Conservation (phyloP, 495 filamentous ascomycete species). For the Penicillium herquei region DNA sequence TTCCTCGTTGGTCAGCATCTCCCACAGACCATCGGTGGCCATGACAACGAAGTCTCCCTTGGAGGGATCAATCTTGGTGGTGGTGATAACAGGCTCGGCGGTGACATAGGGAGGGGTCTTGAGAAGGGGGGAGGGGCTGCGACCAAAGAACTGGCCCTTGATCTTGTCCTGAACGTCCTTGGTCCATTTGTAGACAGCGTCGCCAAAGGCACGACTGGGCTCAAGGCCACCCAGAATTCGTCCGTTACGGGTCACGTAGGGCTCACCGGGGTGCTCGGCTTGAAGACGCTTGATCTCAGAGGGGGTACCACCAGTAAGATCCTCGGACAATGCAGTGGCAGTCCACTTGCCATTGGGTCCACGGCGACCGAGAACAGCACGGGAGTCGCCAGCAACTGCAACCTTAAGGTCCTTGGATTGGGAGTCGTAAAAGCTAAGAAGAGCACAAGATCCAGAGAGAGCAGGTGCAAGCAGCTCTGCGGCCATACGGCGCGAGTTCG, state of each 20-base stretch:
- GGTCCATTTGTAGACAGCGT: conserved; percentile 96
- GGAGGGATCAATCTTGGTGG: conserved; percentile 87
- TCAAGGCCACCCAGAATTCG: conserved; percentile 90
- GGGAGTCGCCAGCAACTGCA: conserved; percentile 91
- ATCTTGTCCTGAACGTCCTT: conserved; percentile 77
- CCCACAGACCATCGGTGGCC: conserved; percentile 97
- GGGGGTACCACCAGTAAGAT: conserved; percentile 86
- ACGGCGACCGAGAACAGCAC: conserved; percentile 86
- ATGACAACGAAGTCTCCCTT: conserved; percentile 95
- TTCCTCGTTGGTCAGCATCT: conserved; percentile 99
- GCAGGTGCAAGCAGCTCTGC: conserved; percentile 92
- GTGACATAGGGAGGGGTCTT: conserved; percentile 97
- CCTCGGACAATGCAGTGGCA: conserved; percentile 81
- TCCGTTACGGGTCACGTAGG: conserved; percentile 78
- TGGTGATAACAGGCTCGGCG: conserved; percentile 91
- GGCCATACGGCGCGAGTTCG: conserved; percentile 80
- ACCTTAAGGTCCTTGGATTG: conserved; percentile 79
- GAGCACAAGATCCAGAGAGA: conserved; percentile 90
- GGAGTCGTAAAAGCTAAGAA: conserved; percentile 94
- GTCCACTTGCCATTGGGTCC: conserved; percentile 83
- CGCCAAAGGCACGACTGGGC: conserved; percentile 90
- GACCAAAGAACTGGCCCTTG: conserved; percentile 80
- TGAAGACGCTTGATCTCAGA: conserved; percentile 80
- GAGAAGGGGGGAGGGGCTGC: conserved; percentile 65
- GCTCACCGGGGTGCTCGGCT: conserved; percentile 83